phyloP scores from a whole-genome alignment of 2,329 filamentous ascomycete genomes.

The Pseudogymnoascus sp. region DNA sequence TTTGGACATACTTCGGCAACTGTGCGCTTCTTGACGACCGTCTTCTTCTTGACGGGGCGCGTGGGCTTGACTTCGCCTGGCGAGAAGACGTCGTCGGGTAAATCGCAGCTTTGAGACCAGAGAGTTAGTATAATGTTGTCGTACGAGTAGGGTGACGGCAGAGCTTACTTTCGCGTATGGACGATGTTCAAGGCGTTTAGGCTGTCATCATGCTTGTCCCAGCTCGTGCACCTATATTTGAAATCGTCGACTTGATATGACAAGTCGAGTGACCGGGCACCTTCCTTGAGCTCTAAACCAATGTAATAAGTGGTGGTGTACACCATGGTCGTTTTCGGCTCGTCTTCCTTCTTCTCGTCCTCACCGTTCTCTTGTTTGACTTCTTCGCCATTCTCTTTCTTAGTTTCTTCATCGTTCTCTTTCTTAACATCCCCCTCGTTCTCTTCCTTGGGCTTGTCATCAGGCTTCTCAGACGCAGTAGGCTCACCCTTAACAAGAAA shows the following conservation, averaged over 20 bases:
- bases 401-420: constrained; percentile 30
- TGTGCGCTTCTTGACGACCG: constrained; percentile 24
- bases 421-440: constrained; percentile 38
- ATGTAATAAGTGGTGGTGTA: constrained; percentile 95
- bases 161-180: constrained; percentile 71
- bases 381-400: constrained; percentile 33
- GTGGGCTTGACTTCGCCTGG: constrained; percentile 65
- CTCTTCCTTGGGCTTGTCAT: constrained; percentile 23
- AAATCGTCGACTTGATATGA: constrained; percentile 80
- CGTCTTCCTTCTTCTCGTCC: constrained; percentile 31
- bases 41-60: constrained; percentile 26
- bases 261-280: constrained; percentile 65
- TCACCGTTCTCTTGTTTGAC: constrained; percentile 32
- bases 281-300: constrained; percentile 70
- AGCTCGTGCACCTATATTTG: constrained; percentile 70
- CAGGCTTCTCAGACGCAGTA: constrained; percentile 23
- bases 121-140: constrained; percentile 19
- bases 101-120: constrained; percentile 57
- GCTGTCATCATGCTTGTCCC: constrained; percentile 68
- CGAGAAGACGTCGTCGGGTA: constrained; percentile 85
- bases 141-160: not conserved
- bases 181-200: constrained; percentile 67
- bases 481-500: constrained; percentile 42
- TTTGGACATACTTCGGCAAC: constrained; percentile 26
- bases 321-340: constrained; percentile 36